Percentiles rank a stretch among this genome's conserved stretches.
Evolutionary conservation across 768 basidiomycete genomes (phyloP).

Genomic region (Serpula lacrymans): DNA sequence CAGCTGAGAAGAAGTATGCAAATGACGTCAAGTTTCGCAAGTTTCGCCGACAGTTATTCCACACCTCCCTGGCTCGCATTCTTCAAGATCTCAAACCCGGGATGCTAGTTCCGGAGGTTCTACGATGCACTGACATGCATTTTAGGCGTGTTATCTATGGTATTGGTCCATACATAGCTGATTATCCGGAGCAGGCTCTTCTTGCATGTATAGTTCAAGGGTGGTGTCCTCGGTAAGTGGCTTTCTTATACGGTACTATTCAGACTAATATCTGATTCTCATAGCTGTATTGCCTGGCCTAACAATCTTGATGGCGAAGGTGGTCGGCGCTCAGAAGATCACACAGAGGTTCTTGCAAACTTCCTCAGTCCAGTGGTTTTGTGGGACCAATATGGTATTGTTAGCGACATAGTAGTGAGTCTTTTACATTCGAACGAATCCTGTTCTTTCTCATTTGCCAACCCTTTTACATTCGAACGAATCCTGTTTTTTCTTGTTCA

Average conservation of each 20-base stretch:
- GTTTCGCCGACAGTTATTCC: conserved; percentile 25
- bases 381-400: conserved; percentile 19
- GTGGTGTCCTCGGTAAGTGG: conserved; percentile 33
- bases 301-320: conserved; percentile 13
- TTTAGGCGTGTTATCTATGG: conserved; percentile 27
- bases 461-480: no score
- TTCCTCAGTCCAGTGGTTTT: conserved; percentile 3
- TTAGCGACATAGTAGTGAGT: conserved; percentile 13
- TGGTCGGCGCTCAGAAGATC: conserved; percentile 3
- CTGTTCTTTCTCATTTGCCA: no score
- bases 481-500: no score
- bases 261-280: conserved; percentile 1
- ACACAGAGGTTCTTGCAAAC: conserved; percentile 2
- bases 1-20: conserved; percentile 4
- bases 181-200: conserved; percentile 38
- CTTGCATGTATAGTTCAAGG: conserved; percentile 30
- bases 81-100: conserved; percentile 16
- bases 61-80: conserved; percentile 24
- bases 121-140: conserved; percentile 28
- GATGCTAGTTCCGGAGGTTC: conserved; percentile 26
- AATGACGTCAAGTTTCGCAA: conserved; percentile 10
- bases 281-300: conserved; percentile 6
- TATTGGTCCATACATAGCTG: conserved; percentile 35
- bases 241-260: conserved; percentile 2
- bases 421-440: no score